These are phyloP conservation scores for Puccinia polysora DNA, from an alignment of 1,284 basidiomycete species.

Conservation along the genomic window DNA sequence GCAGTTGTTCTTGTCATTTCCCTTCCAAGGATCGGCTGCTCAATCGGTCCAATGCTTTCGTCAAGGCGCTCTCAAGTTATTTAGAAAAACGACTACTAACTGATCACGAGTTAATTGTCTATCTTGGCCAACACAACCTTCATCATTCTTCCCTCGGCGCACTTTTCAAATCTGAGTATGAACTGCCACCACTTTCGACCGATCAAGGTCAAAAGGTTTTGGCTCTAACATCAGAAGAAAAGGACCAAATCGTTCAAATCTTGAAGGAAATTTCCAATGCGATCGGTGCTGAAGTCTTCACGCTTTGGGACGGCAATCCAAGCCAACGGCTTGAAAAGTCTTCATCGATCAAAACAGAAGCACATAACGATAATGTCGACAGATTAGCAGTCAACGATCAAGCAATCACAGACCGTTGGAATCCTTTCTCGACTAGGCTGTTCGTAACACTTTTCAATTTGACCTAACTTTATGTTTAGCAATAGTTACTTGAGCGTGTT, in stretches of 20 bases:
- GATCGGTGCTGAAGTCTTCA: slow-evolving; percentile 20
- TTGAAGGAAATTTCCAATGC: slow-evolving; percentile 7
- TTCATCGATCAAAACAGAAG: too few relatives aligned
- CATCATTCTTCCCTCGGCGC: background rate
- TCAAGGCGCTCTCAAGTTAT: slow-evolving; percentile 10
- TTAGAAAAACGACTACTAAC: slow-evolving; percentile 16
- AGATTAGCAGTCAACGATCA: slow-evolving; percentile 44
- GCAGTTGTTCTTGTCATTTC: too few relatives aligned
- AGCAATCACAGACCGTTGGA: slow-evolving; percentile 46
- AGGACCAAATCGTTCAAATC: slow-evolving; percentile 14
- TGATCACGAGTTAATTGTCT: slow-evolving; percentile 29
- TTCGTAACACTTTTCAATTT: slow-evolving; percentile 34
- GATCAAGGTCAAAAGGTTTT: background rate
- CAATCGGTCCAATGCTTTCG: slow-evolving; percentile 2
- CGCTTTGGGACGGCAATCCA: slow-evolving; percentile 38
- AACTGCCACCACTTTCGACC: background rate
- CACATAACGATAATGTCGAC: slow-evolving; percentile 4
- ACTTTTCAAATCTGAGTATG: slow-evolving; percentile 36
- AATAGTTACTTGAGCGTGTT: too few relatives aligned
- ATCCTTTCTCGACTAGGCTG: slow-evolving; percentile 46
- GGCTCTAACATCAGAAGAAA: slow-evolving; percentile 11
- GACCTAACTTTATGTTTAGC: too few relatives aligned
- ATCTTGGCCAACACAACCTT: slow-evolving; percentile 35
- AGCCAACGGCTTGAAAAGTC: too few relatives aligned
- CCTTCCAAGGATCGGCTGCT: slow-evolving; percentile 28